A percentile compares a stretch with the other conserved stretches of the same genome.
Conservation (phyloP, 2,329 filamentous ascomycete species). For the Phialophora macrospora region DNA sequence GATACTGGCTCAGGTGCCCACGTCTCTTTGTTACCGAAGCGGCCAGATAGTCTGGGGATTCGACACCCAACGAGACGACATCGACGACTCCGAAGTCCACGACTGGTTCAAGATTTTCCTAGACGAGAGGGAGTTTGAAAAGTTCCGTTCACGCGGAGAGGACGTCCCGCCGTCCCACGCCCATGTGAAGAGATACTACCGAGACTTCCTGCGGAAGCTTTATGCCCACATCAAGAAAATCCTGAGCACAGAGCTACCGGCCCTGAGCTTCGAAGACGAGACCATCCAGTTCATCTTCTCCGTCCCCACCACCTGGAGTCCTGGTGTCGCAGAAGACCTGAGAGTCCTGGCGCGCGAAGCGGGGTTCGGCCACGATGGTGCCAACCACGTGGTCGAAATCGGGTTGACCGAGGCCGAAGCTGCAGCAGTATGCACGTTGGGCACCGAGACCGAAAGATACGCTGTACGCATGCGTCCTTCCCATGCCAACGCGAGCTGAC, state of each 20-base stretch:
- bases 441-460: constrained; percentile 15
- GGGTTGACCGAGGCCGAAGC: constrained; percentile 61
- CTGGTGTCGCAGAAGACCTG: constrained; percentile 46
- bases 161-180: constrained; percentile 36
- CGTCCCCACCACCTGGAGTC: constrained; percentile 51
- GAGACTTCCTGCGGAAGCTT: constrained; percentile 45
- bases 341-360: constrained; percentile 41
- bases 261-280: constrained; percentile 40
- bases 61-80: constrained; percentile 10
- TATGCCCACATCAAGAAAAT: constrained; percentile 43
- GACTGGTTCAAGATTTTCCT: constrained; percentile 31
- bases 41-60: constrained; percentile 5
- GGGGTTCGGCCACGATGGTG: constrained; percentile 40
- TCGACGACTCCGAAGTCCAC: constrained; percentile 21
- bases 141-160: constrained; percentile 15
- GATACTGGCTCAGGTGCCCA: constrained; percentile 31
- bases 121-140: constrained; percentile 18
- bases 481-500: constrained; percentile 41
- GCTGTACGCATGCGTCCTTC: constrained; percentile 6
- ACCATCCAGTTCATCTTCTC: constrained; percentile 51
- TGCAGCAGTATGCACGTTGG: constrained; percentile 55
- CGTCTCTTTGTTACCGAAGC: constrained; percentile 12
- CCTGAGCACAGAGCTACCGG: constrained; percentile 37
- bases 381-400: constrained; percentile 49
- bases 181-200: constrained; percentile 42